Evolutionary conservation across 148 eudicot species (phyloP).

Genomic region (Tetragonia tetragonoides): DNA sequence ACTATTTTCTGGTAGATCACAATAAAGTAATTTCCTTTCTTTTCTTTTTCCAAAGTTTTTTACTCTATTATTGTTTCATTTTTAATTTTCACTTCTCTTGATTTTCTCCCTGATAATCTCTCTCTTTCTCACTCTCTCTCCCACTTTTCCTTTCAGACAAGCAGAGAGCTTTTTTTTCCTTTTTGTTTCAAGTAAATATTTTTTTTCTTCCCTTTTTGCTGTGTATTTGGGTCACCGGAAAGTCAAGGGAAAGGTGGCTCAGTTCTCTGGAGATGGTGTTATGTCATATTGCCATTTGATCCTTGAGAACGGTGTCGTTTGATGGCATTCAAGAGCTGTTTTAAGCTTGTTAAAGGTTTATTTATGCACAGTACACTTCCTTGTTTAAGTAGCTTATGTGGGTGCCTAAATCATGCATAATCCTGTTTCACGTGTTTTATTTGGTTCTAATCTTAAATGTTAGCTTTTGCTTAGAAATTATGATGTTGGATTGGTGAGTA

Average conservation of each 20-base stretch:
- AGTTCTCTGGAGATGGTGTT: conserved; percentile 15
- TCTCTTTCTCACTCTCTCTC: conserved; percentile 15
- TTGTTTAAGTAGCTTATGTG: not conserved
- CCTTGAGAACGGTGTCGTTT: conserved; percentile 21
- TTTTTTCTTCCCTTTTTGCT: not conserved
- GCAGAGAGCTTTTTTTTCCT: not conserved
- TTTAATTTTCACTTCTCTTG: not conserved
- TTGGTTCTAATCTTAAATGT: conserved; percentile 5
- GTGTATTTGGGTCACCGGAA: conserved; percentile 12
- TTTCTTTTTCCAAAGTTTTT: conserved; percentile 8
- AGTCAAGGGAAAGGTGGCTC: not conserved
- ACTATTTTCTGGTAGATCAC: conserved; percentile 17
- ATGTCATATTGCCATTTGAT: conserved; percentile 18
- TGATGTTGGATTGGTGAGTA: conserved; percentile 13
- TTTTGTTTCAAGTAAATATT: not conserved
- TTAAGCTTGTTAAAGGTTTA: conserved; percentile 28
- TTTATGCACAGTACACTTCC: not conserved
- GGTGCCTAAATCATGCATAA: conserved; percentile 20
- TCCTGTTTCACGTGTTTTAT: conserved; percentile 14
- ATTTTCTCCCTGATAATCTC: not conserved
- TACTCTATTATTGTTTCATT: conserved; percentile 4
- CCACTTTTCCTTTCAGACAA: conserved; percentile 6
- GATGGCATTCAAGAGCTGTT: conserved; percentile 17
- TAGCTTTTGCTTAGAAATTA: conserved; percentile 16
- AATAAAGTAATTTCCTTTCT: conserved; percentile 27